Evolutionary conservation across 108 stramenopile genomes (phyloP), one percentile per base, ranked within the genome.

Genomic region (Pseudonitzschia multiseries): DNA sequence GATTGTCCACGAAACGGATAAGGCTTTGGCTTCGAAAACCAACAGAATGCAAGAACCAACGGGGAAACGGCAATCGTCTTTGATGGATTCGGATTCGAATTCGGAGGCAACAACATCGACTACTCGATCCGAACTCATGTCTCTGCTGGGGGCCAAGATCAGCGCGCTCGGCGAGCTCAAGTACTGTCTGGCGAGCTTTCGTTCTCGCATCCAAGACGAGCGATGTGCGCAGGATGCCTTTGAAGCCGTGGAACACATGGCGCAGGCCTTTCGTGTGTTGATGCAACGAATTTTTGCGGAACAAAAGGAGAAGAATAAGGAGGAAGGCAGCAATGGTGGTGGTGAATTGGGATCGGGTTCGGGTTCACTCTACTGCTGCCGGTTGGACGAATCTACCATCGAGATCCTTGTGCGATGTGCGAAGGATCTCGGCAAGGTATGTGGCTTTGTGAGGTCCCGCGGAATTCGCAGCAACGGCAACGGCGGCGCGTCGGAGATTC

Each of bases 351-450:
- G 6, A 36, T 18, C 8, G 13, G 13, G 46, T 10, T 10, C 17
- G 1, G 46, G 46, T 2, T 10, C 46, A 2, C 46, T 14, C 46
- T 48, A 10, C 46, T 2, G 14, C 46, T 18, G 14, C n/a, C n/a
- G n/a, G n/a, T n/a, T n/a, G 18, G 13, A 48, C 46, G 46, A 48
- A 14, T 1, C 46, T 9, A 41, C 29, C 20, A 0, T 40, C 0
- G 61, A 40, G 4, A 6, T 33, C 18, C 8, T 62, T 8, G 29
- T 62, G 29, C 33, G 20, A 12, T 62, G 61, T 20, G 61, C 32
- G 18, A 62, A 62, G 61, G 61, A 62, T 40, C 32, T 33, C 36
- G 61, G 61, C n/a, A 62, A 62, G 36, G 20, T n/a, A 17, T 62
- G 61, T n/a, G 36, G 41, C 9, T 62, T 62, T 40, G 24, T 31